These are phyloP conservation scores for Westerdykella sp. DNA, from an alignment of 2,329 filamentous ascomycete genomes.

Conservation along the genomic window DNA sequence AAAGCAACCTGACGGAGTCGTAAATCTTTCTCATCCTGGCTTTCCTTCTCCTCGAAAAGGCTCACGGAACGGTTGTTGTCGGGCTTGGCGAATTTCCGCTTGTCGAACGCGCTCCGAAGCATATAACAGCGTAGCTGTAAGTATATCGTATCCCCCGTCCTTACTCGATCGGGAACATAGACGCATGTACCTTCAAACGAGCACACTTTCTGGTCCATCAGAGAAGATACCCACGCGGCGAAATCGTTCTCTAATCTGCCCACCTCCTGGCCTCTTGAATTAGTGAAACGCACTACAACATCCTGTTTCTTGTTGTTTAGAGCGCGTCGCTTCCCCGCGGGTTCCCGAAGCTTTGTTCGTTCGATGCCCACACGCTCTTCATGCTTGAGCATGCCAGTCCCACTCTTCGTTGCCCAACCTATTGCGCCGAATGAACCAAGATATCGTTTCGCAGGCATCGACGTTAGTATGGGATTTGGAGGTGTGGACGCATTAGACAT, in stretches of 20 bases:
- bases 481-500: slow-evolving; percentile 16
- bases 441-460: slow-evolving; percentile 61
- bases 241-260: slow-evolving; percentile 81
- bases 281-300: slow-evolving; percentile 87
- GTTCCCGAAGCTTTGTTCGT: slow-evolving; percentile 66
- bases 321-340: slow-evolving; percentile 38
- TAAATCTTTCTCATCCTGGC: slow-evolving; percentile 73
- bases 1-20: slow-evolving; percentile 79
- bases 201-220: slow-evolving; percentile 87
- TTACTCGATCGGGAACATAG: slow-evolving; percentile 75
- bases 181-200: slow-evolving; percentile 82
- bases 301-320: slow-evolving; percentile 65
- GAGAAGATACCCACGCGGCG: slow-evolving; percentile 83
- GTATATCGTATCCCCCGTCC: slow-evolving; percentile 92
- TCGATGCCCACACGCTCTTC: slow-evolving; percentile 83
- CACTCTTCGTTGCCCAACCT: slow-evolving; percentile 87
- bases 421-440: slow-evolving; percentile 87
- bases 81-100: slow-evolving; percentile 54
- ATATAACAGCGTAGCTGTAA: slow-evolving; percentile 77
- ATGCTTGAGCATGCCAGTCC: slow-evolving; percentile 66
- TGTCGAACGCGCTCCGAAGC: slow-evolving; percentile 66
- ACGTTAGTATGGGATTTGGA: slow-evolving; percentile 15
- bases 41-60: slow-evolving; percentile 80
- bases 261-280: slow-evolving; percentile 69
- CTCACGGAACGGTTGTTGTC: slow-evolving; percentile 65